Base-by-base conservation (phyloP, 2,329 filamentous ascomycete species). In the Mycosphaerella arachidis region DNA sequence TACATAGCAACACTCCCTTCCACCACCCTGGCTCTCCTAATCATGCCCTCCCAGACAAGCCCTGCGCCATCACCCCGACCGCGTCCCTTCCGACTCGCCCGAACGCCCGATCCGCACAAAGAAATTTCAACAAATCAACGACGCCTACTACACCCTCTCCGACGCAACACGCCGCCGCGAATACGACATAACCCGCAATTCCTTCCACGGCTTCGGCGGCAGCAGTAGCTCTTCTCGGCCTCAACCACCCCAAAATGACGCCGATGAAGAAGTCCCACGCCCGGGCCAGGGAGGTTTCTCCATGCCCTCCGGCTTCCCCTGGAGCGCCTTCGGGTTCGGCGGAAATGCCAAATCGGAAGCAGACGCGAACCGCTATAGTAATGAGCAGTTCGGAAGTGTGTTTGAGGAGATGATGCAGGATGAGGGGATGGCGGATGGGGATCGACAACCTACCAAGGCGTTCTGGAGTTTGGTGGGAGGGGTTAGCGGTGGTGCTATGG, bases 381-480 rank as follows among this genome's bases (percentile, higher is more conserved):
- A 90, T 53, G 86, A 87, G 67, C 94, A 97, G 75, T 99, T 97
- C 68, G 89, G 88, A n/a, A 86, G 88, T 33, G 78, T 79, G 20
- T 82, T 82, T 50, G 79, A 82, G 68, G 79, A 82, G 70, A 82
- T 82, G 79, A 70, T 82, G 72, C 69, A 76, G n/a, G 79, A 81
- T 59, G 76, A 82, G 64, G 79, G 79, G 0, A 85, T 97, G 82
- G 90, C 90, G 0, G 90, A 92, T 68, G 83, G 84, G 12, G 82
- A 83, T 18, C 83, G 81, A 52, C 68, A 72, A 16, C 84, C 83
- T 0, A 93, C 86, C 1, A 81, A 84, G 63, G 86, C 86, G 67
- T 96, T 99, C 75, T 99, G 94, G 93, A 83, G 86, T 58, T 75
- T 97, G 64, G 73, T 97, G 0, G 94, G 94, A 3, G 92, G 91